These are phyloP conservation scores for Eutypella sp. DNA, from an alignment of 2,329 filamentous ascomycete genomes.

Conservation along the genomic window DNA sequence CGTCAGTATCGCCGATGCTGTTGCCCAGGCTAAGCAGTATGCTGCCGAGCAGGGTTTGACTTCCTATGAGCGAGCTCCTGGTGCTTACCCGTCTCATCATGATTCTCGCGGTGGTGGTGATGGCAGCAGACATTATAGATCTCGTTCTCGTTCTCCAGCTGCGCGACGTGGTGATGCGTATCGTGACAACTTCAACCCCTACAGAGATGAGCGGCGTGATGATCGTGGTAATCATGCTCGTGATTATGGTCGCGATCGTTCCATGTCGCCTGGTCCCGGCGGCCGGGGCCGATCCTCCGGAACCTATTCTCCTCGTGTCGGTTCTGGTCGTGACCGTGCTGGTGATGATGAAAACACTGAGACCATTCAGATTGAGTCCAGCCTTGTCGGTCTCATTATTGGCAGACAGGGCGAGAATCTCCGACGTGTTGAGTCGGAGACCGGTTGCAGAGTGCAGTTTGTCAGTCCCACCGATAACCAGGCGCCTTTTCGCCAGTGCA, in stretches of 20 bases:
- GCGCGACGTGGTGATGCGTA: conserved; percentile 63
- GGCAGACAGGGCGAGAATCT: conserved; percentile 87
- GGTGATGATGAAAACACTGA: conserved; percentile 66
- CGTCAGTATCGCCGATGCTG: conserved; percentile 77
- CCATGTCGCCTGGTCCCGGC: conserved; percentile 61
- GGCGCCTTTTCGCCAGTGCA: conserved; percentile 74
- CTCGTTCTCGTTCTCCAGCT: conserved; percentile 69
- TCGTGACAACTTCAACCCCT: conserved; percentile 74
- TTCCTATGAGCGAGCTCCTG: conserved; percentile 52
- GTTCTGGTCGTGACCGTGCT: conserved; percentile 38
- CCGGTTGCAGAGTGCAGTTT: conserved; percentile 81
- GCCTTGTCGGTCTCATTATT: conserved; percentile 84
- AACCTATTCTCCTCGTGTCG: conserved; percentile 56
- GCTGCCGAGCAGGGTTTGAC: conserved; percentile 72
- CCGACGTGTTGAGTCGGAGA: conserved; percentile 76
- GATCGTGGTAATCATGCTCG: conserved; percentile 52
- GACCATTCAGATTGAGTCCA: conserved; percentile 81
- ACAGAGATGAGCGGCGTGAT: conserved; percentile 77
- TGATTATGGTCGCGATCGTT: conserved; percentile 64
- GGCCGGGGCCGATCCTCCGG: conserved; percentile 44
- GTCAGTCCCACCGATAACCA: conserved; percentile 68
- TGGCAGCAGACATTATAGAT: conserved; percentile 58
- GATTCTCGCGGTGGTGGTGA: conserved; percentile 41
- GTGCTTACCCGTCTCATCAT: conserved; percentile 35
- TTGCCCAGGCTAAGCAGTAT: conserved; percentile 78